Base-by-base conservation (phyloP, 75 land plant species). In the Selaginella moellendorffii region DNA sequence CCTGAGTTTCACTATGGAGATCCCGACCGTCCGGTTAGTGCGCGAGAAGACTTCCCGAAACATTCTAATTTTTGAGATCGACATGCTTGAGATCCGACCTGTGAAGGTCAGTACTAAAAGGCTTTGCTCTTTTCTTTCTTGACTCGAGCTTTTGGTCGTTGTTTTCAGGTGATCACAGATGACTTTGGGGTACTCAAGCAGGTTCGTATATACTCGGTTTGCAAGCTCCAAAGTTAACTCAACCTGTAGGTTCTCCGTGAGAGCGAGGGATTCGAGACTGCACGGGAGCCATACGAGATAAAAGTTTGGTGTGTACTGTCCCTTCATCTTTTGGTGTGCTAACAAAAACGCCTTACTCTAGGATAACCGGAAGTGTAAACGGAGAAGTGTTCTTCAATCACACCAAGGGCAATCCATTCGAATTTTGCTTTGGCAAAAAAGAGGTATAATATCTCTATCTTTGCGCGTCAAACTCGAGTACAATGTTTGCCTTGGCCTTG, bases 61-160 rank as follows among this genome's bases (percentile, higher is more conserved):
- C 69, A 90, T 84, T 54, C 96, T 93, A 67, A 84, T 83, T 65
- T 93, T 85, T 83, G 96, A 93, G 75, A 84, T 93, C 74, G 96
- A 93, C 65, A 31, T 93, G 79, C 58, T 93, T 52, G 84, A 84
- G 64, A 85, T 85, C 58, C 72, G 65, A 18, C 81, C 83, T 75
- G 87, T 66, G 31, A 88, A 93, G 96, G 96, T 75, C 76, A 26
- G n/a, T 28, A 26, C 64, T 36, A 36, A 36, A 36, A 36, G 5
- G 14, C 14, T 5, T 36, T 5, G 46, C 5, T 36, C 5, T 36
- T 5, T 36, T 5, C 46, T 5, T 36, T 36, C 14, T 5, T 36
- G 46, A 36, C 14, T 14, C 14, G 5, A 36, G 46, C 14, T 14
- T 36, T 5, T 36, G 14, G 14, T 36, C 5, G 46, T 36, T 5